Conservation (phyloP, 768 basidiomycete genomes). For the Cystobasidium ongulense region DNA sequence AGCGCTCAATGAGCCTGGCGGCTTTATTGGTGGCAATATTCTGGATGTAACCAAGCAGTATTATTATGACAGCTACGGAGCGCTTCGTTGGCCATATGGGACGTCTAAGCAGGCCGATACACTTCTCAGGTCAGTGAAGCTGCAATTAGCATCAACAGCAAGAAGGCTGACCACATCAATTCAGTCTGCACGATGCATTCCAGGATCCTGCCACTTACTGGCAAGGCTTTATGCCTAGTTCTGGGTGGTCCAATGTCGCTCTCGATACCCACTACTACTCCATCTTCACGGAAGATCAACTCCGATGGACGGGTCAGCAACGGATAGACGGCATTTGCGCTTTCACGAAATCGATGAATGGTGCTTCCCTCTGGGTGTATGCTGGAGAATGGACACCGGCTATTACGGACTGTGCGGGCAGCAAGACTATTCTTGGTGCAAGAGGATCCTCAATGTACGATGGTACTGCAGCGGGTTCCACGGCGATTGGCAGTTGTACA, state of each 20-base stretch:
- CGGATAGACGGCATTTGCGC: slow-evolving; percentile 1
- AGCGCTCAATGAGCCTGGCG: slow-evolving; percentile 32
- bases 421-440: not conserved
- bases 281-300: slow-evolving; percentile 7
- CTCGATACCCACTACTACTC: slow-evolving; percentile 29
- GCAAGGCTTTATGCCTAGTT: slow-evolving; percentile 17
- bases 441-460: slow-evolving; percentile 43
- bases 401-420: slow-evolving; percentile 43
- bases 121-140: slow-evolving; percentile 6
- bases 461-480: slow-evolving; percentile 43
- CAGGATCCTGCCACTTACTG: slow-evolving; percentile 4
- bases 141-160: not conserved
- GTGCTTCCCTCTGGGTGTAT: slow-evolving; percentile 39
- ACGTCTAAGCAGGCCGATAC: slow-evolving; percentile 16
- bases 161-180: not conserved
- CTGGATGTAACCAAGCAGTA: slow-evolving; percentile 29
- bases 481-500: slow-evolving; percentile 39
- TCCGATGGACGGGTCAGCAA: not conserved
- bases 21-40: slow-evolving; percentile 16
- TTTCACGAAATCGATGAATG: not conserved
- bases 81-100: slow-evolving; percentile 6
- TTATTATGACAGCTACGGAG: slow-evolving; percentile 18
- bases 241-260: slow-evolving; percentile 25
- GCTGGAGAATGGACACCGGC: slow-evolving; percentile 46
- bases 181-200: slow-evolving; percentile 18